phyloP scores from a whole-genome alignment of 164 flowering plant genomes.

The Tinospora cordifolia region DNA sequence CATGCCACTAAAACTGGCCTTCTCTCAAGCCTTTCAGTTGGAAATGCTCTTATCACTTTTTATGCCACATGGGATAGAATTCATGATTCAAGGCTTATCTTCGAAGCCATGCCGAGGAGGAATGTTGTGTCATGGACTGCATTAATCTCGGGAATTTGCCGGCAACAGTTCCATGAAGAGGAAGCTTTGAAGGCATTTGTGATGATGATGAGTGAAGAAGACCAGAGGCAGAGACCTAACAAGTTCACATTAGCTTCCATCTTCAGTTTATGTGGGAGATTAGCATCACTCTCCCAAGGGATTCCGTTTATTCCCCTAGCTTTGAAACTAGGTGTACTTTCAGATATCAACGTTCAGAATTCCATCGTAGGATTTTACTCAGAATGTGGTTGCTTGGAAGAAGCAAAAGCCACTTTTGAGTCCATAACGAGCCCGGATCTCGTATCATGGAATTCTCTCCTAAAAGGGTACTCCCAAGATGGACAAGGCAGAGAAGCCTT shows the following conservation, averaged over 20 bases:
- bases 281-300: slow-evolving; percentile 19
- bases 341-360: slow-evolving; percentile 16
- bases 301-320: slow-evolving; percentile 2
- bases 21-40: slow-evolving; percentile 14
- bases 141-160: slow-evolving; percentile 18
- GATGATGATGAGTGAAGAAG: slow-evolving; percentile 13
- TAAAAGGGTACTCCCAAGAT: slow-evolving; percentile 22
- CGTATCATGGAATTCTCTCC: slow-evolving; percentile 27
- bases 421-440: slow-evolving; percentile 15
- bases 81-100: slow-evolving; percentile 15
- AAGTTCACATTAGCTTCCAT: slow-evolving; percentile 20
- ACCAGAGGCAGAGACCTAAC: slow-evolving; percentile 18
- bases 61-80: slow-evolving; percentile 13
- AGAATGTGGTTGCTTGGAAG: slow-evolving; percentile 23
- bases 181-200: slow-evolving; percentile 22
- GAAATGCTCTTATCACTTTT: slow-evolving; percentile 19
- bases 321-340: slow-evolving; percentile 15
- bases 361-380: slow-evolving; percentile 20
- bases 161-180: slow-evolving; percentile 11
- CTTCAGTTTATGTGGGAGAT: slow-evolving; percentile 15
- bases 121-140: slow-evolving; percentile 29
- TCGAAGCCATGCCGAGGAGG: slow-evolving; percentile 10
- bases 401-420: slow-evolving; percentile 11
- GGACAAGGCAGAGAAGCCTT: slow-evolving; percentile 23
- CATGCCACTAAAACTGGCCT: slow-evolving; percentile 19